These are phyloP conservation scores for Nectriaceae sp. DNA, from an alignment of 2,329 filamentous ascomycete species.

Conservation along the genomic window DNA sequence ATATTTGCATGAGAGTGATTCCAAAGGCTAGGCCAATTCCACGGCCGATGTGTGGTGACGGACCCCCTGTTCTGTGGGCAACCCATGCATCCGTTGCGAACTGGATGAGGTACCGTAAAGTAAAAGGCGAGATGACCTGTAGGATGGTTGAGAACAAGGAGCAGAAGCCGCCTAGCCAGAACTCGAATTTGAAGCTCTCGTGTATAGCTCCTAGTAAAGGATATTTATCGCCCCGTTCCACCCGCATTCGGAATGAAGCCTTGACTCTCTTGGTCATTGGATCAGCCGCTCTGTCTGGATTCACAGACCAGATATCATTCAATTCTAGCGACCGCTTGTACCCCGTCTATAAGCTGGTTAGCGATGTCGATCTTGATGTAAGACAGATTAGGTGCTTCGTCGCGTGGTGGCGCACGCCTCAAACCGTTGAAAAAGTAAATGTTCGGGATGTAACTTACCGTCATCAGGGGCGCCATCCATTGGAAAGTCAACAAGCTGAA, in stretches of 20 bases:
- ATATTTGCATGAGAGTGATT: slow-evolving; percentile 81
- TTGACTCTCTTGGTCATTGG: slow-evolving; percentile 67
- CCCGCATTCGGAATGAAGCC: slow-evolving; percentile 68
- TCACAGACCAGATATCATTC: slow-evolving; percentile 87
- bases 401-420: not conserved
- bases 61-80: slow-evolving; percentile 52
- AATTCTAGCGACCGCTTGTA: slow-evolving; percentile 82
- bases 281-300: slow-evolving; percentile 75
- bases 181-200: slow-evolving; percentile 83
- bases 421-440: not conserved
- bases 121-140: slow-evolving; percentile 83
- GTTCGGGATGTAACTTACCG: slow-evolving; percentile 46
- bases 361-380: slow-evolving; percentile 7
- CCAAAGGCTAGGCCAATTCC: slow-evolving; percentile 85
- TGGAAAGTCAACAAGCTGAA: slow-evolving; percentile 79
- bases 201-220: slow-evolving; percentile 80
- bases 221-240: slow-evolving; percentile 67
- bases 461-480: slow-evolving; percentile 91
- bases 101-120: slow-evolving; percentile 80
- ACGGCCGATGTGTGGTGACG: slow-evolving; percentile 68
- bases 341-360: slow-evolving; percentile 58
- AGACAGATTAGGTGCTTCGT: slow-evolving; percentile 4
- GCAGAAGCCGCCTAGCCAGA: slow-evolving; percentile 80
- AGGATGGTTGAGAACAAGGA: slow-evolving; percentile 72
- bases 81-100: slow-evolving; percentile 81